Evolutionary conservation across 2,329 filamentous ascomycete species (phyloP).

Genomic region (Sclerotinia glacialis): DNA sequence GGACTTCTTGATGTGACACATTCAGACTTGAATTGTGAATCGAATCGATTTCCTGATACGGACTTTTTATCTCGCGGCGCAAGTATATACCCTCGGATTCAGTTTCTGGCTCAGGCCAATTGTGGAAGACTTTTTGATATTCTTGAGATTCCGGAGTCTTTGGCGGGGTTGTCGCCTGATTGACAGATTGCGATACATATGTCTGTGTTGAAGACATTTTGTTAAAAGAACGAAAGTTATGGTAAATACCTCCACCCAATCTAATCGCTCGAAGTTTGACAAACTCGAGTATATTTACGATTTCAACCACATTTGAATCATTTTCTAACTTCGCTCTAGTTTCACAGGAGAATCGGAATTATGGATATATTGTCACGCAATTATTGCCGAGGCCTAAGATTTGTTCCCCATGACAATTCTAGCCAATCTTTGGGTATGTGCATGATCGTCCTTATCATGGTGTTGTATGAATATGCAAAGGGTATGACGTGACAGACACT

Average conservation of each 20-base stretch:
- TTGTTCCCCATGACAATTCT: background rate
- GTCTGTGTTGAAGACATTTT: slow-evolving; percentile 17
- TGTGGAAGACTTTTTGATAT: slow-evolving; percentile 27
- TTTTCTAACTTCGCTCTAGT: background rate
- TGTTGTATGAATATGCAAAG: slow-evolving; percentile 18
- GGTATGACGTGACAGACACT: slow-evolving; percentile 13
- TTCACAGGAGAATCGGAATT: slow-evolving; percentile 4
- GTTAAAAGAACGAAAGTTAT: background rate
- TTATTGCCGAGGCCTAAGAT: background rate
- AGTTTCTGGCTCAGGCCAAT: slow-evolving; percentile 33
- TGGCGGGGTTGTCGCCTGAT: slow-evolving; percentile 29
- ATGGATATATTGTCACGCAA: slow-evolving; percentile 16
- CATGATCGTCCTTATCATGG: slow-evolving; percentile 1
- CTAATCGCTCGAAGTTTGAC: background rate
- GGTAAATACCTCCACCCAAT: background rate
- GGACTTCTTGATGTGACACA: slow-evolving; percentile 43
- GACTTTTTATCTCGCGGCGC: slow-evolving; percentile 5
- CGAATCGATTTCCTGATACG: background rate
- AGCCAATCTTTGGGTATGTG: slow-evolving; percentile 3
- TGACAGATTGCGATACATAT: slow-evolving; percentile 29
- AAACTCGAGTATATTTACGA: background rate
- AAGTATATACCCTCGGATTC: slow-evolving; percentile 24
- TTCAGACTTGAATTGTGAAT: slow-evolving; percentile 22
- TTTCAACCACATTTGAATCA: slow-evolving; percentile 10
- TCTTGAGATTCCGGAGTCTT: slow-evolving; percentile 27